Base-by-base conservation (phyloP, 352 stramenopile species). In the Globisporangium barbulae region DNA sequence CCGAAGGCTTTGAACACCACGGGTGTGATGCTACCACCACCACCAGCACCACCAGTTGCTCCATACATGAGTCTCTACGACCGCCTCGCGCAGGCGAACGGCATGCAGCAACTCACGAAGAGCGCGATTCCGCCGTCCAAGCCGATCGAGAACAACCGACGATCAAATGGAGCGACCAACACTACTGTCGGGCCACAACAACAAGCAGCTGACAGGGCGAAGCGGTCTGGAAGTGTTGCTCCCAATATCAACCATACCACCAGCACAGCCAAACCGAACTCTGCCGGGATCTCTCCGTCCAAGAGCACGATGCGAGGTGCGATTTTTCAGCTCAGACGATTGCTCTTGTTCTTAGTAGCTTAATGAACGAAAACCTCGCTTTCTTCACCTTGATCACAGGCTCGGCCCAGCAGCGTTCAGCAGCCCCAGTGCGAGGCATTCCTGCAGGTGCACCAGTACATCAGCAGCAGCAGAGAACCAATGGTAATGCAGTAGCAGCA, bases 61-160 rank as follows among this genome's bases (percentile, higher is more conserved):
- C 65, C 72, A 12, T 90, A 91, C 37, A 66, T 89, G 45, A 91
- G 82, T 62, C 65, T 90, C 37, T 91, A 91, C 31, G 82, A 91
- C 50, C 76, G 80, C 3, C 65, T 91, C 2, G 78, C 75, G 1
- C 73, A 79, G 41, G 82, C 78, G 7, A 85, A 88, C 49, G 68
- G 73, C 13, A 69, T 76, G 33, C 47, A 53, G 31, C 73, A 60
- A 35, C 75, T 73, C 30, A 74, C 67, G 59, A 75, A 67, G 22
- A 73, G 69, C 28, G 53, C 65, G 19, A 35, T 60, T 6, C 76
- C 72, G 33, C 56, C 72, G 8, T 72, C 75, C 37, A 81, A 78
- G 17, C 76, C 76, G 9, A 81, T 81, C 53, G 55, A 69, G 52
- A 58, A 33, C 45, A 52, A 7, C 52, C 45, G 52, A 31, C 31